Evolutionary conservation across 371 early-diverging fungal species (phyloP).

Genomic region (Rhizopus delemar): DNA sequence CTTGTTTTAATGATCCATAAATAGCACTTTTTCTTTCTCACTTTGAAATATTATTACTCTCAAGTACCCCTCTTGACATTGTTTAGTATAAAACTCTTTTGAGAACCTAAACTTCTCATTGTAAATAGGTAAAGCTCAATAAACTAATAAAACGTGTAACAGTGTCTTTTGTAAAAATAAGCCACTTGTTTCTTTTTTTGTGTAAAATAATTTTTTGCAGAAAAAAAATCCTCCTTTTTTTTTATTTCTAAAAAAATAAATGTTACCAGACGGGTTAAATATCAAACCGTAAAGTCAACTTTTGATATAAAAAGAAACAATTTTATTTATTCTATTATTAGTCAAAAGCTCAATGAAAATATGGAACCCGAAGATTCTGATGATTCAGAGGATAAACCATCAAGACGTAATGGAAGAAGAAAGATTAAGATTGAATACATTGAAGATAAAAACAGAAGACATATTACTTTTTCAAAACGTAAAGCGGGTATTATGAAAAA

Average conservation of each 20-base stretch:
- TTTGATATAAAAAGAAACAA: not conserved
- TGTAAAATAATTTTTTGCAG: not conserved
- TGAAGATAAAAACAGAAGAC: slow-evolving; percentile 89
- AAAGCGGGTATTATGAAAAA: slow-evolving; percentile 99
- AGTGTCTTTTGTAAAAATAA: too few species aligned
- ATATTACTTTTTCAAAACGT: slow-evolving; percentile 97
- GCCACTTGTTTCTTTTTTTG: not conserved
- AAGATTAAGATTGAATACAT: slow-evolving; percentile 98
- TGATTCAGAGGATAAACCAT: slow-evolving; percentile 46
- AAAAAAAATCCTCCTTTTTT: not conserved
- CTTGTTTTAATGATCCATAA: too few species aligned
- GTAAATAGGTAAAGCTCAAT: too few species aligned
- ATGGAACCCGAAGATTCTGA: slow-evolving; percentile 47
- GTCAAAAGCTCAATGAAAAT: slow-evolving; percentile 24
- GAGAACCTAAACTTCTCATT: too few species aligned
- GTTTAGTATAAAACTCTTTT: too few species aligned
- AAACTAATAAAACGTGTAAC: too few species aligned
- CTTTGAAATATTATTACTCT: too few species aligned
- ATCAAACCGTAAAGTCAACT: not conserved
- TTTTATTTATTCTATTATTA: slow-evolving; percentile 10
- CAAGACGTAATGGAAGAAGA: slow-evolving; percentile 78
- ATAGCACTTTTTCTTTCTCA: too few species aligned
- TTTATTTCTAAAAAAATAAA: not conserved
- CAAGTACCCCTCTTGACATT: too few species aligned
- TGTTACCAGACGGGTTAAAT: not conserved